Conservation (phyloP, 2,329 filamentous ascomycete species). For the Zasmidium cellare region DNA sequence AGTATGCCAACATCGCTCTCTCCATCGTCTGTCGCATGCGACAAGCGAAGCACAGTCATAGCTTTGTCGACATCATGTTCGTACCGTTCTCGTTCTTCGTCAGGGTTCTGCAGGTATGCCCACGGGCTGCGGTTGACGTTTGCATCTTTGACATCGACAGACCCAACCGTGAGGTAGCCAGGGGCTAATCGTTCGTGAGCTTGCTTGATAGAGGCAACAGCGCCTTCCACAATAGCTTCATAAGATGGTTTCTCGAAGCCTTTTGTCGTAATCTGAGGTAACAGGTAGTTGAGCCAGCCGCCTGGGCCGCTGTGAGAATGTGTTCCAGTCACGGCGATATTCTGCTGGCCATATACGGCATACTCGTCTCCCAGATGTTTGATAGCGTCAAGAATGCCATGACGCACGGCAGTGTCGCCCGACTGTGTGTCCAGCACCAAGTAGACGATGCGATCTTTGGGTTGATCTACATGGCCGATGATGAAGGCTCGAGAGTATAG, state of each 20-base stretch:
- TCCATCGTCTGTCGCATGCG: constrained; percentile 64
- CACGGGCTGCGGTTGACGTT: constrained; percentile 89
- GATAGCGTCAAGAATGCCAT: constrained; percentile 81
- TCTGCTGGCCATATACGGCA: constrained; percentile 72
- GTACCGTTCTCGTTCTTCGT: constrained; percentile 71
- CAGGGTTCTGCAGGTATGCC: constrained; percentile 84
- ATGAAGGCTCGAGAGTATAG: constrained; percentile 90
- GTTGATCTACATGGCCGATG: constrained; percentile 65
- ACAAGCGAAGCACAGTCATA: constrained; percentile 76
- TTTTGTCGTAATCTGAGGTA: constrained; percentile 85
- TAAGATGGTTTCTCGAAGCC: constrained; percentile 89
- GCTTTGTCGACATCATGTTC: constrained; percentile 68
- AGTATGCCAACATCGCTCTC: constrained; percentile 76
- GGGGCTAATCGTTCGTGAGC: constrained; percentile 71
- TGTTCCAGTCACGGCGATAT: constrained; percentile 86
- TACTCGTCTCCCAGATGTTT: constrained; percentile 69
- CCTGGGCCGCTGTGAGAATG: constrained; percentile 91
- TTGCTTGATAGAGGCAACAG: constrained; percentile 75
- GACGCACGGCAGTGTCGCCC: constrained; percentile 83
- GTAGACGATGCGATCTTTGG: constrained; percentile 77
- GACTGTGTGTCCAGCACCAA: constrained; percentile 83
- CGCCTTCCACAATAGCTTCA: constrained; percentile 82
- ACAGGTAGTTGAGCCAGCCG: constrained; percentile 90
- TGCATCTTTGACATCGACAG: constrained; percentile 68
- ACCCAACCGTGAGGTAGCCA: constrained; percentile 72